Conservation (phyloP, 2,329 filamentous ascomycete species). For the Mycogone perniciosa region DNA sequence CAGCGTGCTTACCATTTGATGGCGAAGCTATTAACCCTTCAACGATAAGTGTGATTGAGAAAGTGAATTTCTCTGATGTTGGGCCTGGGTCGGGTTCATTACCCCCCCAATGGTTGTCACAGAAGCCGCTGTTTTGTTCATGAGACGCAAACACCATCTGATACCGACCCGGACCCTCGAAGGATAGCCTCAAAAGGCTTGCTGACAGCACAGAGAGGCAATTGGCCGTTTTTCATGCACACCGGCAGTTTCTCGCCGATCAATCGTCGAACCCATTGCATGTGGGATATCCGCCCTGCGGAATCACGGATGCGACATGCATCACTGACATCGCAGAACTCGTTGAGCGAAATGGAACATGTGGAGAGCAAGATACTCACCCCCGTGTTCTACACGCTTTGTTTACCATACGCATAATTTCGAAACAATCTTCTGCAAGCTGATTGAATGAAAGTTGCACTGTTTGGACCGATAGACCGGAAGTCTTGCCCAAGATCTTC, state of each 20-base stretch:
- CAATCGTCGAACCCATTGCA: slow-evolving; percentile 36
- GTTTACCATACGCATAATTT: slow-evolving; percentile 56
- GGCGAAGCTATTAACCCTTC: slow-evolving; percentile 44
- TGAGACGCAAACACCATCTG: slow-evolving; percentile 54
- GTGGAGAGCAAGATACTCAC: slow-evolving; percentile 55
- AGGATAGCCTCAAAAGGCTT: slow-evolving; percentile 46
- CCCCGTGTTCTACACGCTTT: slow-evolving; percentile 61
- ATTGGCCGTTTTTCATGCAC: slow-evolving; percentile 42
- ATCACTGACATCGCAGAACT: slow-evolving; percentile 24
- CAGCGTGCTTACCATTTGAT: slow-evolving; percentile 53
- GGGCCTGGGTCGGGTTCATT: slow-evolving; percentile 63
- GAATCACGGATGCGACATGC: slow-evolving; percentile 35
- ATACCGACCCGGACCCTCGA: slow-evolving; percentile 57
- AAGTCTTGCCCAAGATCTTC: slow-evolving; percentile 41
- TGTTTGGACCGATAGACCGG: slow-evolving; percentile 48
- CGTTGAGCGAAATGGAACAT: slow-evolving; percentile 23
- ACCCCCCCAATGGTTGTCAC: slow-evolving; percentile 60
- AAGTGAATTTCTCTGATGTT: slow-evolving; percentile 44
- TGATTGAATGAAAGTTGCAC: slow-evolving; percentile 49
- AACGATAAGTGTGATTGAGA: slow-evolving; percentile 36
- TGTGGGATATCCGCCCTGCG: slow-evolving; percentile 50
- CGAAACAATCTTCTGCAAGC: slow-evolving; percentile 55
- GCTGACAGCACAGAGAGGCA: slow-evolving; percentile 44
- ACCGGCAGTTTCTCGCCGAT: slow-evolving; percentile 44
- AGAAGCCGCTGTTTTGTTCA: slow-evolving; percentile 54